Evolutionary conservation across 1,284 basidiomycete species (phyloP), one percentile per base, ranked within the genome.

Genomic region (Cutaneotrichosporon cavernicola): DNA sequence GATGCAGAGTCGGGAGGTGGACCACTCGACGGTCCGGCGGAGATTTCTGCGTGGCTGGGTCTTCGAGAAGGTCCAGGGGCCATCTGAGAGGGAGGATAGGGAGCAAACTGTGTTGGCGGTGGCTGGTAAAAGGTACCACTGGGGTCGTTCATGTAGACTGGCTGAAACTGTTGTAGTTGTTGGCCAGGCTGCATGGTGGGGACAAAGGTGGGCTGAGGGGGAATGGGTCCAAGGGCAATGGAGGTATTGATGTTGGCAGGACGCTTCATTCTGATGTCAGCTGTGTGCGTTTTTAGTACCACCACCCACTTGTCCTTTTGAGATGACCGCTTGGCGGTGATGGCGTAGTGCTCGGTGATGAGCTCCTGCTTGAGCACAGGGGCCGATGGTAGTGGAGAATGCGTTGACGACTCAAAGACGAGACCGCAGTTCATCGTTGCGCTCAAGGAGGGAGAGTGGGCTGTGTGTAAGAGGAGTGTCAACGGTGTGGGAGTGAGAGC

Each of bases 271-370:
- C 66, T 68, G 34, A 7, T 13, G 57, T 59, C 56, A 60, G 50
- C 36, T 49, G 18, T 30, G 50, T 36, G 16, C 2, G 34, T 36
- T 36, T 56, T n/a, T 14, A 18, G 14, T 18, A 40, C 26, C 26
- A 26, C 26, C 26, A 26, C 64, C 31, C 53, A 65, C 63, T 65
- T 68, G 60, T 69, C 67, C 52, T 69, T 69, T 22, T 60, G 56
- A 11, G 67, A 64, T 16, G 59, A 34, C 14, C 65, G 67, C 51
- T 66, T 69, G 5, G 65, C 67, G 31, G 63, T 66, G 61, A 69
- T 59, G 51, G 65, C 65, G 65, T 69, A 69, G 63, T 69, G 67
- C 63, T 69, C 67, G 32, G 67, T 69, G 63, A 69, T 60, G 46
- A 66, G 67, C 56, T 69, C 67, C 55, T 66, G 65, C 63, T 69